Percentiles rank a stretch among this genome's conserved stretches.
Evolutionary conservation across 2,329 filamentous ascomycete species (phyloP).

Genomic region (Penicillium sp.): DNA sequence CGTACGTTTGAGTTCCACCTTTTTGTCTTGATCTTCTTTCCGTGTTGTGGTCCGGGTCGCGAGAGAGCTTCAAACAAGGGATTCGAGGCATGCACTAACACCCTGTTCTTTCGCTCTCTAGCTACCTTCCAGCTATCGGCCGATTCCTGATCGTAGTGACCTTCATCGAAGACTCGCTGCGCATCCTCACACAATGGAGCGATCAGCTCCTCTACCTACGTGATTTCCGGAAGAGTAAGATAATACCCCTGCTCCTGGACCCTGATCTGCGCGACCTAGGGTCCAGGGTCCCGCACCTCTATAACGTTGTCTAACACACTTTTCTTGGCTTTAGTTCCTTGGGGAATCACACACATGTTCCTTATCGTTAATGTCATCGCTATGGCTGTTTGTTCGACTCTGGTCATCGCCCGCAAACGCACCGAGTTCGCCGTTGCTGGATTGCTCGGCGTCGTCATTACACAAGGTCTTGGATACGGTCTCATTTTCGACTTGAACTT

Average conservation of each 20-base stretch:
- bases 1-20: constrained; percentile 60
- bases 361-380: constrained; percentile 84
- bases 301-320: constrained; percentile 16
- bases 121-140: constrained; percentile 90
- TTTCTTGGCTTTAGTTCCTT: constrained; percentile 64
- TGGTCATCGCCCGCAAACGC: constrained; percentile 90
- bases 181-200: constrained; percentile 95
- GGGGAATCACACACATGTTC: constrained; percentile 86
- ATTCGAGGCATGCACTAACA: constrained; percentile 29
- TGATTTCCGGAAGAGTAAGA: constrained; percentile 88
- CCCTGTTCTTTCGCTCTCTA: constrained; percentile 42
- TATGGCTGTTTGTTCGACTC: constrained; percentile 76
- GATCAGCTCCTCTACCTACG: constrained; percentile 92
- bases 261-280: constrained; percentile 7
- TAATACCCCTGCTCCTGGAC: constrained; percentile 5
- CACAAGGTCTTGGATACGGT: constrained; percentile 93
- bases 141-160: constrained; percentile 98
- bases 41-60: not conserved
- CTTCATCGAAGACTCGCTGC: constrained; percentile 92
- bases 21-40: constrained; percentile 3
- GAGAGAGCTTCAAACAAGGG: constrained; percentile 15
- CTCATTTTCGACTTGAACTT: constrained; percentile 99
- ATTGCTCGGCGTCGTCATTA: constrained; percentile 84
- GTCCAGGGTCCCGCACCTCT: not conserved
- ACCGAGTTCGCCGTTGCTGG: constrained; percentile 90